Evolutionary conservation across 23 red algal species (phyloP).

Genomic region (Gracilaria caudata): DNA sequence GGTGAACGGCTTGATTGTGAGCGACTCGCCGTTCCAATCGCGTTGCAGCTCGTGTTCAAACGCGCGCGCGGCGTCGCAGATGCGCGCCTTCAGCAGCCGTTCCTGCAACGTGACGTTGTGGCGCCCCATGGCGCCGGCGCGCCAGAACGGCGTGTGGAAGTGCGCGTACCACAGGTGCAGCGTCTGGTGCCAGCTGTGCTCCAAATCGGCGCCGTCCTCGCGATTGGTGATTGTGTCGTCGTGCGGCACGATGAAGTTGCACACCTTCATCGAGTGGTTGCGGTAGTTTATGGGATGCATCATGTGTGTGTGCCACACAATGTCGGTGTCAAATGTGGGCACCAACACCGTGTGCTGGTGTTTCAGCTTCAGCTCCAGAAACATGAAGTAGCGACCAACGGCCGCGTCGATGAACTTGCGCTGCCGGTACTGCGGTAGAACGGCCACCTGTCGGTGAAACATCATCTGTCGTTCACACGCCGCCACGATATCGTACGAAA

Average conservation of each 20-base stretch:
- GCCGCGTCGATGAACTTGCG: background rate
- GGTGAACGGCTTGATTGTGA: background rate
- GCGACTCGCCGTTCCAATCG: background rate
- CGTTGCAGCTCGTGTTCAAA: background rate
- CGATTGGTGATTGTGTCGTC: conserved; percentile 45
- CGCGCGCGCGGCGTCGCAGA: background rate
- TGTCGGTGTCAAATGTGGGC: conserved; percentile 53
- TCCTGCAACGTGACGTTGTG: conserved; percentile 1
- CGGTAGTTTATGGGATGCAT: conserved; percentile 27
- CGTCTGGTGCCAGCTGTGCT: conserved; percentile 25
- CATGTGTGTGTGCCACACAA: conserved; percentile 72
- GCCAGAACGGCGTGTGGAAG: background rate
- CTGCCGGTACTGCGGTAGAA: conserved; percentile 56
- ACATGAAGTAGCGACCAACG: conserved; percentile 33
- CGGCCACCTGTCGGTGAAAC: conserved; percentile 44
- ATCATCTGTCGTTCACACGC: conserved; percentile 39
- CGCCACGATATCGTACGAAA: conserved; percentile 45
- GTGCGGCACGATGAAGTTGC: conserved; percentile 27
- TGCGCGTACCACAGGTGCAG: conserved; percentile 5
- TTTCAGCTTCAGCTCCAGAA: conserved; percentile 29
- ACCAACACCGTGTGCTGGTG: conserved; percentile 10
- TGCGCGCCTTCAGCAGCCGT: background rate
- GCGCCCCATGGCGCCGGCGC: conserved; percentile 31
- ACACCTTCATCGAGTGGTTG: background rate
- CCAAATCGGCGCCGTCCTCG: conserved; percentile 4